These are phyloP conservation scores for Stentor roeselii DNA, from an alignment of 73 alveolate genomes.

Conservation along the genomic window DNA sequence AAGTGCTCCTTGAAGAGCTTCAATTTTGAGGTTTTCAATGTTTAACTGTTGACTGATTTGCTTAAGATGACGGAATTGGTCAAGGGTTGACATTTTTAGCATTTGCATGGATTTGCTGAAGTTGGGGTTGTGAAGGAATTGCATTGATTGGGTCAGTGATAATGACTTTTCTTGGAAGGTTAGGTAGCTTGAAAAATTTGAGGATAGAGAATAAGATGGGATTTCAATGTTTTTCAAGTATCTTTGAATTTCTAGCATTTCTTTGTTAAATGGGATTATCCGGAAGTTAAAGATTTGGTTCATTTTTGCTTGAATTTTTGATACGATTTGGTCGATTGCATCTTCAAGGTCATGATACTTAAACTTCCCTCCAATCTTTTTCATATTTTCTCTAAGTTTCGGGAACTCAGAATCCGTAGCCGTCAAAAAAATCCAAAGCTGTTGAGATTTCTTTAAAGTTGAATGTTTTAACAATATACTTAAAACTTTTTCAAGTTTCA, in stretches of 20 bases:
- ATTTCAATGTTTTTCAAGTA: not conserved
- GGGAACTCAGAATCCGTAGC: not conserved
- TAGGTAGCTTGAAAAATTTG: not conserved
- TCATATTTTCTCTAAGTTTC: not conserved
- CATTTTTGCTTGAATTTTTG: not conserved
- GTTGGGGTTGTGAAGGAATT: not conserved
- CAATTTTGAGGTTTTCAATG: not conserved
- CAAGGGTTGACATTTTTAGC: not conserved
- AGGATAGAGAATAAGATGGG: conserved; percentile 21
- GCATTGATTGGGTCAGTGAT: not conserved
- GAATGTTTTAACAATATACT: not conserved
- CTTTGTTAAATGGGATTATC: conserved; percentile 19
- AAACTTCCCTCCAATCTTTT: not conserved
- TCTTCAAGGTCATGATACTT: conserved; percentile 12
- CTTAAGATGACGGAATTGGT: too few relatives aligned
- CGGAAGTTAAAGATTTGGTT: not conserved
- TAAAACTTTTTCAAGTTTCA: not conserved
- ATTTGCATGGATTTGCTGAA: not conserved
- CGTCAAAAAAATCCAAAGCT: not conserved
- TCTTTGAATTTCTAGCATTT: not conserved
- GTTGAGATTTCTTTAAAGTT: not conserved
- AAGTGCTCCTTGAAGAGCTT: not conserved
- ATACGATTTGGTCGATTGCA: not conserved
- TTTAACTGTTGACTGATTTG: not conserved
- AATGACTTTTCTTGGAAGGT: not conserved